Percentiles rank a stretch among this genome's conserved stretches.
These are phyloP conservation scores for Lumnitzera littorea DNA, from an alignment of 345 rosid genomes.

Conservation along the genomic window DNA sequence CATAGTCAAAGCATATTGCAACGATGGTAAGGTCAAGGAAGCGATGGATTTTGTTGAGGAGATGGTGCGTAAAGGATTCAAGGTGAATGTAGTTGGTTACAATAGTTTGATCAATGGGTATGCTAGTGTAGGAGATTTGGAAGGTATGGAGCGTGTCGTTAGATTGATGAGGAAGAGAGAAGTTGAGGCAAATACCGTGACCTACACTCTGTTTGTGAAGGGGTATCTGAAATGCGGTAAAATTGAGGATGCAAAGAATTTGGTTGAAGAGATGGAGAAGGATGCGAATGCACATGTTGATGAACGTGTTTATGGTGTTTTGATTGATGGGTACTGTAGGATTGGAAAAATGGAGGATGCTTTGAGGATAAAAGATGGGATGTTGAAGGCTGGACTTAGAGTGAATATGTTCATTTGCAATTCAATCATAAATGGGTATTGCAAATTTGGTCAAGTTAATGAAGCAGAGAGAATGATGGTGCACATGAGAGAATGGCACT, in stretches of 20 bases:
- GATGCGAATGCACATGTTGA: conserved; percentile 32
- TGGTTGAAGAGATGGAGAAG: conserved; percentile 31
- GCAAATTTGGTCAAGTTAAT: conserved; percentile 47
- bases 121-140: conserved; percentile 50
- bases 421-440: conserved; percentile 69
- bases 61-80: conserved; percentile 47
- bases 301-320: conserved; percentile 59
- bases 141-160: conserved; percentile 35
- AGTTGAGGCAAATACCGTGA: conserved; percentile 39
- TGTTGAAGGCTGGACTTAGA: conserved; percentile 52
- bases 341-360: conserved; percentile 52
- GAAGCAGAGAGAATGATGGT: conserved; percentile 39
- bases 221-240: conserved; percentile 42
- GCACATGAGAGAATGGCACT: conserved; percentile 43
- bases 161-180: conserved; percentile 44
- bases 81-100: conserved; percentile 56
- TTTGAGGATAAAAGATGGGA: conserved; percentile 44
- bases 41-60: conserved; percentile 43
- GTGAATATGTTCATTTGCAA: conserved; percentile 66
- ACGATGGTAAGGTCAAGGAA: conserved; percentile 33
- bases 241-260: conserved; percentile 55
- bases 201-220: conserved; percentile 54
- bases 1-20: conserved; percentile 69
- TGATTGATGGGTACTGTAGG: conserved; percentile 77
- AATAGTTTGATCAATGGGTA: conserved; percentile 76